These are phyloP conservation scores for Penicillium tannophilum DNA, from an alignment of 495 filamentous ascomycete species.

Conservation along the genomic window DNA sequence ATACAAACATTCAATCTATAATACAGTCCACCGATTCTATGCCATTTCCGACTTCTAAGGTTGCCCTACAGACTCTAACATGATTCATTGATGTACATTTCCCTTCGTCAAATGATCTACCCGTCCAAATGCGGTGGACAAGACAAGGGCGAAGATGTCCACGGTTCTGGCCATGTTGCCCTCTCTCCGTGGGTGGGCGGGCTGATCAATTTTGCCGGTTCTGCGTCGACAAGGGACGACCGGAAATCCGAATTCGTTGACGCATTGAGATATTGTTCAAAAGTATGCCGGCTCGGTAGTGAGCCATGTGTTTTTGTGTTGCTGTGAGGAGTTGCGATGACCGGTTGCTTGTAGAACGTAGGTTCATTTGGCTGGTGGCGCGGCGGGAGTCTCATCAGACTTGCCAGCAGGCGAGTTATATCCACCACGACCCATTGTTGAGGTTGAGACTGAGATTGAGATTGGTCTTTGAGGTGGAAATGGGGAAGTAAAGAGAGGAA, in stretches of 20 bases:
- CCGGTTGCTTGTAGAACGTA: neutral
- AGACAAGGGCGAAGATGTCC: neutral
- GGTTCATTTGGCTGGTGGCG: neutral
- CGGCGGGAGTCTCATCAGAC: constrained; percentile 6
- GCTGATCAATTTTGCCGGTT: neutral
- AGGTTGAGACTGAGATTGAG: constrained; percentile 6
- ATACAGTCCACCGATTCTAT: constrained; percentile 1
- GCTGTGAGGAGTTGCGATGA: neutral
- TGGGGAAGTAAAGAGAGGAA: too few species aligned
- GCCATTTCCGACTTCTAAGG: neutral
- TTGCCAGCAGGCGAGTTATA: constrained; percentile 44
- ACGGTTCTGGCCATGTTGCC: neutral
- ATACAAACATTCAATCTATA: neutral
- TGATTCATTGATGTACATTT: neutral
- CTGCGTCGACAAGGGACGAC: neutral
- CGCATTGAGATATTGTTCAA: neutral
- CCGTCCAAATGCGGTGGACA: neutral
- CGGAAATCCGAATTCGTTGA: neutral
- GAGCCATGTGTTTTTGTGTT: neutral
- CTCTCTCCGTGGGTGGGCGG: neutral
- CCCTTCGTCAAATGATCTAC: neutral
- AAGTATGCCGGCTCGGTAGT: neutral
- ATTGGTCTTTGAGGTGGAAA: neutral
- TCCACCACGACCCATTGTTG: constrained; percentile 55
- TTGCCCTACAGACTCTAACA: neutral